A percentile compares a stretch with the other conserved stretches of the same genome.
phyloP scores from a whole-genome alignment of 495 filamentous ascomycete genomes.

The Trichoderma asperelloides region DNA sequence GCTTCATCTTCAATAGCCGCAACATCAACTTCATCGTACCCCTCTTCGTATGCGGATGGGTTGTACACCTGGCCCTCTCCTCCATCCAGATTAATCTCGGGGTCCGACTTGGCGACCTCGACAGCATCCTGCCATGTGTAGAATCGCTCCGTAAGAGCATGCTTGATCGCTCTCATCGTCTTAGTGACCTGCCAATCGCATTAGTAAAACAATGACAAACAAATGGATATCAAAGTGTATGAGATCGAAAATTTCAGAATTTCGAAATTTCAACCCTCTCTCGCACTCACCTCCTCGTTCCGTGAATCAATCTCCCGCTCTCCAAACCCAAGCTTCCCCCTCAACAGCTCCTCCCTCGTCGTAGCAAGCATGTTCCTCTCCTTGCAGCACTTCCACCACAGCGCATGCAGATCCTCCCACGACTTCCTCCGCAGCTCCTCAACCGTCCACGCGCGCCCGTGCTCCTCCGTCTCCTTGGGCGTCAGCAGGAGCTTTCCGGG shows the following conservation, averaged over 20 bases:
- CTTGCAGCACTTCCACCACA: conserved; percentile 94
- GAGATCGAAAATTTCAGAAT: neutral
- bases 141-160: conserved; percentile 76
- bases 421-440: conserved; percentile 80
- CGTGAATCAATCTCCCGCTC: conserved; percentile 51
- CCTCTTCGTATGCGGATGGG: conserved; percentile 32
- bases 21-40: conserved; percentile 2
- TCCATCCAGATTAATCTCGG: conserved; percentile 50
- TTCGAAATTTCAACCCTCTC: neutral
- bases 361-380: conserved; percentile 90
- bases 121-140: conserved; percentile 85
- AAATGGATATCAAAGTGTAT: neutral
- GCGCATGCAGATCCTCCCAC: conserved; percentile 84
- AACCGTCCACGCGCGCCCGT: conserved; percentile 78
- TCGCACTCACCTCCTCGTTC: conserved; percentile 53
- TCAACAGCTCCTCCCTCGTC: conserved; percentile 52
- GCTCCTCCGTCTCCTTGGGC: conserved; percentile 55
- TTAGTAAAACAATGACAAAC: neutral
- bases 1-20: neutral
- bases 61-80: conserved; percentile 35
- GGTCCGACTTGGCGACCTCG: conserved; percentile 57
- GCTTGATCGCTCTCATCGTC: conserved; percentile 74
- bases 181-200: conserved; percentile 45
- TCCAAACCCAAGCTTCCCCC: conserved; percentile 60
- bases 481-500: conserved; percentile 52